Evolutionary conservation across 2,329 filamentous ascomycete species (phyloP), one percentile per base, ranked within the genome.

Genomic region (Curvularia hawaiiensis): DNA sequence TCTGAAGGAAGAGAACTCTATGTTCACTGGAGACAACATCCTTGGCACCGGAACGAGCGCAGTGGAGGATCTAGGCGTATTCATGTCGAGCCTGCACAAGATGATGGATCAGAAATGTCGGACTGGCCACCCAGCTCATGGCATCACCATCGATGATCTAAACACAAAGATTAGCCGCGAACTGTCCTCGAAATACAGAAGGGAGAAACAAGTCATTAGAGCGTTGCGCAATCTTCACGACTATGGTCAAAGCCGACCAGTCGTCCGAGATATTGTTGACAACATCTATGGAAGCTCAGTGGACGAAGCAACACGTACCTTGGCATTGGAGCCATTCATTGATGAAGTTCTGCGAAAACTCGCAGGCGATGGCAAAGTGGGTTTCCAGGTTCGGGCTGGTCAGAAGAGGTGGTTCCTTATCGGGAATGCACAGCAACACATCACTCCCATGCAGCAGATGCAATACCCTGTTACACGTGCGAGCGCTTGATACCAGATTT

Each of bases 311-410:
- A 72, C 78, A 0, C 55, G 76, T 0, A 62, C 69, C 10, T 63
- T 93, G 89, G 71, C 95, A 91, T 74, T 94, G 89, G 88, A 96
- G 92, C 78, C 92, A 85, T 59, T 86, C 83, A 51, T 90, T 87
- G 47, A 84, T 78, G 52, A 81, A 80, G 78, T 74, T 85, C 70
- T 90, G 80, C 63, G 89, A 83, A 71, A 92, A 89, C 66, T 90
- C 85, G 62, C 71, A 8, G 67, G 61, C 0, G 71, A 73, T 52
- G 66, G 67, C 2, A 65, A 63, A 44, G 71, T 72, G 1, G 71
- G 63, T 2, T 73, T 74, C 43, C 59, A 69, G 56, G 55, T 65
- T 12, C 54, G 67, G 14, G 45, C 47, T 10, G 65, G 69, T 0
- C 31, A 58, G 50, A 66, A 61, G 55, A 65, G 57, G 41, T 73